These are phyloP conservation scores for Leptodermis oblonga DNA, from an alignment of 257 asterid species.

Conservation along the genomic window DNA sequence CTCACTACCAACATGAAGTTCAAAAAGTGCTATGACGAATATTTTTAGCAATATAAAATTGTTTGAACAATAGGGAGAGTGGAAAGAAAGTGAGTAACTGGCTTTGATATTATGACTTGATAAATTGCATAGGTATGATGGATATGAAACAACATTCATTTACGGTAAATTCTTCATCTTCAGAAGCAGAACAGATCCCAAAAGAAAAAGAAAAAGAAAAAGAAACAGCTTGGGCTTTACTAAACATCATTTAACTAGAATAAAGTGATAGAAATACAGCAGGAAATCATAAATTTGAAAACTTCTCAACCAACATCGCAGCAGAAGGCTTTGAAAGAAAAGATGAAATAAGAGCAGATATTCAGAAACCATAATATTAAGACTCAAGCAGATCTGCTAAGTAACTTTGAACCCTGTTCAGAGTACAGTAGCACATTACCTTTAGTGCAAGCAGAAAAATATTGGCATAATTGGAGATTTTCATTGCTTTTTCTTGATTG, in stretches of 20 bases:
- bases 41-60: not conserved
- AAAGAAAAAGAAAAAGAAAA: too few species aligned
- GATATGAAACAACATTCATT: not conserved
- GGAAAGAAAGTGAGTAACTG: not conserved
- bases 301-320: not conserved
- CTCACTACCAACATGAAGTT: not conserved
- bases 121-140: not conserved
- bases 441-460: constrained; percentile 62
- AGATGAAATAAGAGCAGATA: too few species aligned
- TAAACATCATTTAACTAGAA: not conserved
- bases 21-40: not conserved
- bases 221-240: not conserved
- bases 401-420: not conserved
- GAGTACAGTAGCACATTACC: constrained; percentile 34
- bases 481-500: constrained; percentile 85
- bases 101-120: not conserved
- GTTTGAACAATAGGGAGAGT: not conserved
- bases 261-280: not conserved
- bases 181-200: not conserved
- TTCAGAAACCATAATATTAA: not conserved
- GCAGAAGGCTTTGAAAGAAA: not conserved
- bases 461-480: constrained; percentile 74
- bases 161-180: not conserved
- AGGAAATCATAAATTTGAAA: constrained; percentile 3
- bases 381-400: not conserved